These are phyloP conservation scores for Ceratocystis papillata DNA, from an alignment of 2,329 filamentous ascomycete species.

Conservation along the genomic window DNA sequence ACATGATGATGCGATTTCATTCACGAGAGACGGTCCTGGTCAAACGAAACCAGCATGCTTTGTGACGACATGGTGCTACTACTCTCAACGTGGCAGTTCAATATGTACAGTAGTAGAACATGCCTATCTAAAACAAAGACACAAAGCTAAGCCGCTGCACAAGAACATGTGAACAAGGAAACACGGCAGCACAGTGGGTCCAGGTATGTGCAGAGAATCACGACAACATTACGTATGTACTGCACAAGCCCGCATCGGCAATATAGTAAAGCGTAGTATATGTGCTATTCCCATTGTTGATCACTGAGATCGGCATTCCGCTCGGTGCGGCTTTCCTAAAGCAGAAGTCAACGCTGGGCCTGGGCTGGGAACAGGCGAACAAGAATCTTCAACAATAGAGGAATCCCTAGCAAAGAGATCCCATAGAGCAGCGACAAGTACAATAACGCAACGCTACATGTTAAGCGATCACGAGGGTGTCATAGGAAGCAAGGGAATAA, in stretches of 20 bases:
- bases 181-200: too few relatives aligned
- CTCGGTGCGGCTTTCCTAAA: slow-evolving; percentile 19
- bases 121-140: too few relatives aligned
- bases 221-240: too few relatives aligned
- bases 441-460: not conserved
- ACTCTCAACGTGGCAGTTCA: not conserved
- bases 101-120: too few relatives aligned
- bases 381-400: slow-evolving; percentile 6
- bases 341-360: not conserved
- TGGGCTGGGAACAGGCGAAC: not conserved
- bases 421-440: not conserved
- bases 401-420: not conserved
- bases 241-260: too few relatives aligned
- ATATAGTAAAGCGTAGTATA: not conserved
- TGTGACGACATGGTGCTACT: not conserved
- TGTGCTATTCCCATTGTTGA: not conserved
- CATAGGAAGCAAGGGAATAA: too few relatives aligned
- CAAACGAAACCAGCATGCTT: not conserved
- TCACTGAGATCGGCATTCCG: slow-evolving; percentile 13
- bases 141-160: too few relatives aligned
- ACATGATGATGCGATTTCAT: not conserved
- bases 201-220: too few relatives aligned
- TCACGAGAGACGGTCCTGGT: not conserved
- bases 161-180: too few relatives aligned
- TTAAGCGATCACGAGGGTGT: not conserved